These are phyloP conservation scores for Azolla pinnata DNA, from an alignment of 75 land plant genomes.

Conservation along the genomic window DNA sequence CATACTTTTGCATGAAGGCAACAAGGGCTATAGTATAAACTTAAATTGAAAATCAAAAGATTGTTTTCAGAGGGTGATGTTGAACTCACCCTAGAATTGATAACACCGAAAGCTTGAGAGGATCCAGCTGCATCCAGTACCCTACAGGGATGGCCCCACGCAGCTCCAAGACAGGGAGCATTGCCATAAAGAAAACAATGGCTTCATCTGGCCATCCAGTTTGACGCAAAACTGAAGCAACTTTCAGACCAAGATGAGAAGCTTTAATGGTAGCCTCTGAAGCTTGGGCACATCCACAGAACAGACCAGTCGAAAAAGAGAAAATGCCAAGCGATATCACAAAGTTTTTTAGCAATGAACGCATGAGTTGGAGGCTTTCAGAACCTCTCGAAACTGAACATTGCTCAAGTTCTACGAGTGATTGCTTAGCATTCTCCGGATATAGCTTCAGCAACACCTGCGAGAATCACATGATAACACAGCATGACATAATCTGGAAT, in stretches of 20 bases:
- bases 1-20: no score
- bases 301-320: constrained; percentile 1
- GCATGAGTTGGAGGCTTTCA: no score
- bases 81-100: constrained; percentile 79
- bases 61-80: no score
- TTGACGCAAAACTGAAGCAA: constrained; percentile 51
- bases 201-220: constrained; percentile 85
- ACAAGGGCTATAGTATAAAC: no score
- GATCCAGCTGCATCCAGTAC: constrained; percentile 87
- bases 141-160: constrained; percentile 99
- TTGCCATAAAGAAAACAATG: constrained; percentile 68
- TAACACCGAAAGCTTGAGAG: constrained; percentile 44
- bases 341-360: constrained; percentile 1
- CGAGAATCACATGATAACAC: no score
- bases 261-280: constrained; percentile 65
- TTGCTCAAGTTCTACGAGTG: no score
- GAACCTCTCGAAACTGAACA: no score
- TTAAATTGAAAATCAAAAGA: no score
- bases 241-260: constrained; percentile 67
- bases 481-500: no score
- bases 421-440: no score
- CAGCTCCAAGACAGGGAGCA: constrained; percentile 90
- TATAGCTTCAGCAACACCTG: no score
- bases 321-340: background rate
- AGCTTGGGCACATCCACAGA: constrained; percentile 23